Evolutionary conservation across 129 eudicot genomes (phyloP), one percentile per base, ranked within the genome.

Genomic region (Centaurea solstitialis): DNA sequence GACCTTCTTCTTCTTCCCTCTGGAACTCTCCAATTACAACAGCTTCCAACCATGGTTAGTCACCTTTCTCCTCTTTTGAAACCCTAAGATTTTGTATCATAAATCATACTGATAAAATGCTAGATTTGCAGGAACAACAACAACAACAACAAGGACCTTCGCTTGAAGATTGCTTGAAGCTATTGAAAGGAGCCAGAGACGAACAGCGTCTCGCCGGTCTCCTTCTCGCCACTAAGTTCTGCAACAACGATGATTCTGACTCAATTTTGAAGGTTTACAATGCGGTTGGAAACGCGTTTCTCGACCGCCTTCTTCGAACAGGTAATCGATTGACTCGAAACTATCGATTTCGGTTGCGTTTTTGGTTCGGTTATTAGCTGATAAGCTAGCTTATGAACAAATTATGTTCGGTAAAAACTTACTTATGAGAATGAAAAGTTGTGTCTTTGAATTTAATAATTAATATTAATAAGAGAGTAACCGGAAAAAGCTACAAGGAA

Each of bases 201-300:
- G 95, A 92, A 28, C 98, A 95, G 41, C 91, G 97, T 5, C 94
- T 95, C 6, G 97, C 97, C 3, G 98, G 99, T 50, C 94, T 95
- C 5, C 92, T 95, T 33, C 77, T 95, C 12, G 94, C 93, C 64
- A 91, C 99, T 75, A 95, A 92, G 53, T 81, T 92, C 71, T 87
- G 90, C 40, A 85, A 87, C 70, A 95, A 92, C 67, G 87, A 95
- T 43, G 98, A 95, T 77, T 82, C 70, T 8, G 40, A 70, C 10
- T 72, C 93, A 30, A 81, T 95, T 80, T 83, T 68, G 0, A 81
- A 81, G 67, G 91, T 89, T 37, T 92, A 92, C 87, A 64, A 84
- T 37, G 98, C 98, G 23, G 68, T 95, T 40, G 97, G 93, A 13
- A 74, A 78, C 66, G 73, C 76, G 0, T 95, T 95, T 79, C 86